These are phyloP conservation scores for Vishniacozyma victoriae DNA, from an alignment of 768 basidiomycete species.

Conservation along the genomic window DNA sequence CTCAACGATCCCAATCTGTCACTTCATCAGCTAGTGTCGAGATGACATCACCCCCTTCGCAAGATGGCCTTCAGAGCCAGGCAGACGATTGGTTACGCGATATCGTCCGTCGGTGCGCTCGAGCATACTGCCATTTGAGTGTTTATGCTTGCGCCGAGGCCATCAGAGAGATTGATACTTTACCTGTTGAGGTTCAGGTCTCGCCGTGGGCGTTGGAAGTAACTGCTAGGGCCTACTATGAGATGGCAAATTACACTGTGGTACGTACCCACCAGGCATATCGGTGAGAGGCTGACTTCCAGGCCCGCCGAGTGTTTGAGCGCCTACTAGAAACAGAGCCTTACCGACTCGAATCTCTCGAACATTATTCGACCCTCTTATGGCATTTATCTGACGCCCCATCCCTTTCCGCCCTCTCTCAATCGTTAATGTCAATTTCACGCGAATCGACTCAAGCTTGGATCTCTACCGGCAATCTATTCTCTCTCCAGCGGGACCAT, in stretches of 20 bases:
- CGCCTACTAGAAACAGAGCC: conserved; percentile 76
- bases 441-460: conserved; percentile 75
- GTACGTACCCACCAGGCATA: conserved; percentile 53
- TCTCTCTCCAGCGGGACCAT: conserved; percentile 90
- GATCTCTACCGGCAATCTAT: conserved; percentile 95
- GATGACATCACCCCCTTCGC: conserved; percentile 14
- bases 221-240: conserved; percentile 82
- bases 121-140: conserved; percentile 67
- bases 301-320: conserved; percentile 83
- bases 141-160: conserved; percentile 70
- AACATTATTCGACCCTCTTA: conserved; percentile 88
- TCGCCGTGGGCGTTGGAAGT: conserved; percentile 74
- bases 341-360: conserved; percentile 87
- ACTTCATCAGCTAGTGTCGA: conserved; percentile 28
- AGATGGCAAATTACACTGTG: conserved; percentile 77
- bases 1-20: conserved; percentile 19
- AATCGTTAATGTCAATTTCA: conserved; percentile 78
- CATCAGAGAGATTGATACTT: conserved; percentile 65
- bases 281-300: background rate
- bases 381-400: conserved; percentile 88
- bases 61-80: conserved; percentile 48
- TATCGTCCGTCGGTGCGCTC: conserved; percentile 72
- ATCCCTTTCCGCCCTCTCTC: conserved; percentile 83
- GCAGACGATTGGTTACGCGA: conserved; percentile 80
- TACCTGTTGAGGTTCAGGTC: conserved; percentile 68